A percentile compares a stretch with the other conserved stretches of the same genome.
Evolutionary conservation across 2,329 filamentous ascomycete genomes (phyloP).

Genomic region (Ophiostoma pallidulum): DNA sequence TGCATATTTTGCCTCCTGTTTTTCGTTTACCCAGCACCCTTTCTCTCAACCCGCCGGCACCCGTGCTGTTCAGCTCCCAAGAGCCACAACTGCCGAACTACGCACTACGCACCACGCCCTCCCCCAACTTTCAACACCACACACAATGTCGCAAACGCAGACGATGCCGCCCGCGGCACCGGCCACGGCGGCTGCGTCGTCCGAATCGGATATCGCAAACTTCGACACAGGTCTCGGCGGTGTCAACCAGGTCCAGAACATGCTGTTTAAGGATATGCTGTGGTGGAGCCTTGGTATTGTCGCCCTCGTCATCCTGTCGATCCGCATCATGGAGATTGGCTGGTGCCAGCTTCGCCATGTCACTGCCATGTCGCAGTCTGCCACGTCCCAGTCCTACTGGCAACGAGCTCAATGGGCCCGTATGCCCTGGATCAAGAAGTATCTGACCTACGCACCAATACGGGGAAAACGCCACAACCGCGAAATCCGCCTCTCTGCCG

Average conservation of each 20-base stretch:
- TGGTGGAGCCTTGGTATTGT: constrained; percentile 54
- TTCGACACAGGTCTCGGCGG: constrained; percentile 49
- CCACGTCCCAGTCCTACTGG: constrained; percentile 50
- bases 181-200: constrained; percentile 22
- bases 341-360: constrained; percentile 51
- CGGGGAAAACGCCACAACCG: constrained; percentile 56
- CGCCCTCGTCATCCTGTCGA: constrained; percentile 41
- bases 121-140: neutral
- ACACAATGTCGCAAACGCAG: constrained; percentile 13
- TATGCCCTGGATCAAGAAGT: constrained; percentile 54
- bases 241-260: constrained; percentile 49
- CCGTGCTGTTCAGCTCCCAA: no score
- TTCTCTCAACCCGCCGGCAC: no score
- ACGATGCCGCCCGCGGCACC: constrained; percentile 17
- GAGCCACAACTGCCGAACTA: no score
- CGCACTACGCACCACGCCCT: no score
- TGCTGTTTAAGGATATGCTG: constrained; percentile 45
- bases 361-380: constrained; percentile 45
- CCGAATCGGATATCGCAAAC: constrained; percentile 34
- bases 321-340: constrained; percentile 44
- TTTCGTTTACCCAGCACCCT: no score
- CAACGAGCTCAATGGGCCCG: constrained; percentile 46
- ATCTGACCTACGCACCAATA: constrained; percentile 54
- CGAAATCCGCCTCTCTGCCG: constrained; percentile 35
- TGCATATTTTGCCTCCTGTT: neutral